A percentile compares a stretch with the other conserved stretches of the same genome.
Conservation (phyloP, 257 asterid genomes). For the Penstemon newberryi region DNA sequence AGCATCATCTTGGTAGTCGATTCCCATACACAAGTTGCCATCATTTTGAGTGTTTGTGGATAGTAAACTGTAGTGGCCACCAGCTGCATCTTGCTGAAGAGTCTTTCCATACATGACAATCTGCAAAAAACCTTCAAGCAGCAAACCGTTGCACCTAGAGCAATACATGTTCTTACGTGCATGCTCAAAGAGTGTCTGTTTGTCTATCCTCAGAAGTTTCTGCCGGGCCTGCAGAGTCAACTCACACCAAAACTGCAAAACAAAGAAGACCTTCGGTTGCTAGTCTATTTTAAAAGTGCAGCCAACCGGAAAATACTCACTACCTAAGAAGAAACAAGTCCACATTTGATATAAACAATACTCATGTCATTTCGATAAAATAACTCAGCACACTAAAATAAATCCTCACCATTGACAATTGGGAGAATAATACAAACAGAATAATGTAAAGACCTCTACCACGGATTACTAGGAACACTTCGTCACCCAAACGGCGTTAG, state of each 20-base stretch:
- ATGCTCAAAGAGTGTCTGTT: slow-evolving; percentile 87
- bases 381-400: too few species aligned
- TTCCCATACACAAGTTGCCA: slow-evolving; percentile 38
- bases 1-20: slow-evolving; percentile 63
- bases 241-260: slow-evolving; percentile 90
- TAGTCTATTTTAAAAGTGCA: not conserved
- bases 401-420: too few species aligned
- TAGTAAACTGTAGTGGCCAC: slow-evolving; percentile 38
- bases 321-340: too few species aligned
- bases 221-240: slow-evolving; percentile 76
- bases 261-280: slow-evolving; percentile 16
- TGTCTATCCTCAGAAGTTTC: slow-evolving; percentile 78
- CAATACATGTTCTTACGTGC: slow-evolving; percentile 98
- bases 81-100: slow-evolving; percentile 63
- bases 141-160: slow-evolving; percentile 93
- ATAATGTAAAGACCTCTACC: not conserved
- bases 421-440: not conserved
- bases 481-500: not conserved
- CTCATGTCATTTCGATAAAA: too few species aligned
- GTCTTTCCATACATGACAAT: slow-evolving; percentile 93
- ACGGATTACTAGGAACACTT: not conserved
- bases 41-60: slow-evolving; percentile 45
- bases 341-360: too few species aligned
- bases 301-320: not conserved
- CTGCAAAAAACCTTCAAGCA: slow-evolving; percentile 91